These are phyloP conservation scores for Tolypocladium album DNA, from an alignment of 2,329 filamentous ascomycete species.

Conservation along the genomic window DNA sequence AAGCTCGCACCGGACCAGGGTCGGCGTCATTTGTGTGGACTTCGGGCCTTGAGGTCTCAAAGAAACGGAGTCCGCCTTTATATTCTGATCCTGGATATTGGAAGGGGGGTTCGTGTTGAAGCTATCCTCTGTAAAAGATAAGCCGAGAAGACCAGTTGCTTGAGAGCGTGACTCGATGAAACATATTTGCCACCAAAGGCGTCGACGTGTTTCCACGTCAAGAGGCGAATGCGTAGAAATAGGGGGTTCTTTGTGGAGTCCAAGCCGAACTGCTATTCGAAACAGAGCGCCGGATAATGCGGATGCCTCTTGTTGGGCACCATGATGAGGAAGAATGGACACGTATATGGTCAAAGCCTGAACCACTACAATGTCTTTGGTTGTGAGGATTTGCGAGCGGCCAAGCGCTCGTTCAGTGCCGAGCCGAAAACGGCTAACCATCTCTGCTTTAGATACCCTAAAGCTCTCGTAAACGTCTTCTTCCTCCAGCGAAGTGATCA, in stretches of 20 bases:
- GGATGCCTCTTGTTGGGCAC: constrained; percentile 12
- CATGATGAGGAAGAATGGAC: constrained; percentile 9
- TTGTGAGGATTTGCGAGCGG: constrained; percentile 10
- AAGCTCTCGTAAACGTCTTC: constrained; percentile 9
- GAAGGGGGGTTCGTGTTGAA: constrained; percentile 31
- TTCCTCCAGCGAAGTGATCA: constrained; percentile 14
- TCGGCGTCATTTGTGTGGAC: constrained; percentile 7
- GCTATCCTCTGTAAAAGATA: constrained; percentile 8
- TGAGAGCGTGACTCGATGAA: constrained; percentile 13
- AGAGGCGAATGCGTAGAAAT: neutral
- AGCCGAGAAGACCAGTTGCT: constrained; percentile 5
- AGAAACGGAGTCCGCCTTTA: neutral
- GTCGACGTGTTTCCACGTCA: constrained; percentile 10
- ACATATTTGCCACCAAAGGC: constrained; percentile 18
- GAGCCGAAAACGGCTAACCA: constrained; percentile 9
- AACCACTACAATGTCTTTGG: constrained; percentile 11
- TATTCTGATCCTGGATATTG: constrained; percentile 27
- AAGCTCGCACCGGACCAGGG: constrained; percentile 14
- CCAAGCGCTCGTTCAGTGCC: constrained; percentile 14
- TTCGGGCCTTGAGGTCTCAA: neutral
- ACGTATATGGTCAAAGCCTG: constrained; percentile 17
- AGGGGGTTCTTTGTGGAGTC: constrained; percentile 7
- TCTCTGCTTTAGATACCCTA: constrained; percentile 5
- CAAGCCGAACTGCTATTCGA: constrained; percentile 11
- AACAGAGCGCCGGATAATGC: constrained; percentile 12